These are phyloP conservation scores for Carex cristatella DNA, from an alignment of 176 grass and related monocot genomes.

Conservation along the genomic window DNA sequence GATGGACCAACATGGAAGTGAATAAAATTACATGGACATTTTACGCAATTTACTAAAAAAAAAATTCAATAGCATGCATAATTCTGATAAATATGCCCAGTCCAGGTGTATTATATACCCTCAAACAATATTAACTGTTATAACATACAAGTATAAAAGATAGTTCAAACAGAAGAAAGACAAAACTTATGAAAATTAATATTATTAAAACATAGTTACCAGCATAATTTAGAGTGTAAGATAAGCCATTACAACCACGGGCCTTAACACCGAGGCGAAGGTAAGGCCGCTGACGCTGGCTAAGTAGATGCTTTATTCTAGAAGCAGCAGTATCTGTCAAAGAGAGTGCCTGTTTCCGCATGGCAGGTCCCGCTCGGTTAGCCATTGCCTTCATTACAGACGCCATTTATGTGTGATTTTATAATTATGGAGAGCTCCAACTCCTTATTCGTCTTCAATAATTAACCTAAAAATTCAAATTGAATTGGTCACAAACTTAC, in stretches of 20 bases:
- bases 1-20: neutral
- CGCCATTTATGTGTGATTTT: neutral
- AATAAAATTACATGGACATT: neutral
- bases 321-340: conserved; percentile 49
- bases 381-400: conserved; percentile 48
- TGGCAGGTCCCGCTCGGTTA: conserved; percentile 24
- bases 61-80: neutral
- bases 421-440: neutral
- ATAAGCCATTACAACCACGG: conserved; percentile 85
- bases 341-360: conserved; percentile 53
- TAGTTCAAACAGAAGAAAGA: neutral
- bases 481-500: neutral
- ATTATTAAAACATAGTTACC: conserved; percentile 25
- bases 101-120: neutral
- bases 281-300: conserved; percentile 50
- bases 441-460: neutral
- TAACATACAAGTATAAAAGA: conserved; percentile 1
- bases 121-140: neutral
- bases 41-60: neutral
- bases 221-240: conserved; percentile 86
- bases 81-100: neutral
- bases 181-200: neutral
- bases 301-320: conserved; percentile 65
- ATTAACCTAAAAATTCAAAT: conserved; percentile 21
- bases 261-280: conserved; percentile 73